A percentile compares a stretch with the other conserved stretches of the same genome.
phyloP scores from a whole-genome alignment of 179 eudicot genomes.

The Silene coronaria region DNA sequence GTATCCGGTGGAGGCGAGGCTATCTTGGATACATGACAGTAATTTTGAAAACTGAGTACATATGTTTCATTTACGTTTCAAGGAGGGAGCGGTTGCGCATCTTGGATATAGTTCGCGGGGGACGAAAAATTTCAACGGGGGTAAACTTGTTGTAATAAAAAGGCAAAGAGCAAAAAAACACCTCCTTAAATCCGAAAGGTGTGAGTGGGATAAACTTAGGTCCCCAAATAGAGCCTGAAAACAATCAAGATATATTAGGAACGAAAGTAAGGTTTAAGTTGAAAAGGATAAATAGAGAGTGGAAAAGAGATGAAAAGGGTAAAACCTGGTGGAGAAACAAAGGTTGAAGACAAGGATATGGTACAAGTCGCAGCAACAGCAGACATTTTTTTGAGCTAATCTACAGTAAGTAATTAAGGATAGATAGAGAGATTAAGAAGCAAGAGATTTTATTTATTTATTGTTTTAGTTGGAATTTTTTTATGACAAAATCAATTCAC shows the following conservation, averaged over 20 bases:
- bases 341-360: slow-evolving; percentile 26
- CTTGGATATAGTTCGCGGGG: too few relatives aligned
- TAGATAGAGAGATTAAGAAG: background rate
- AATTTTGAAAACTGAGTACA: too few relatives aligned
- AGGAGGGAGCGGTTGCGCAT: too few relatives aligned
- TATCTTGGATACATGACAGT: too few relatives aligned
- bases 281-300: too few relatives aligned
- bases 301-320: background rate
- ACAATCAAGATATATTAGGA: background rate
- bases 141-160: background rate
- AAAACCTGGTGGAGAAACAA: slow-evolving; percentile 23
- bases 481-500: background rate
- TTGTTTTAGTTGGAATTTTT: background rate
- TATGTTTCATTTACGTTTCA: too few relatives aligned
- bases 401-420: background rate
- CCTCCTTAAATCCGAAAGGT: slow-evolving; percentile 23
- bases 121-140: too few relatives aligned
- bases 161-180: background rate
- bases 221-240: slow-evolving; percentile 29
- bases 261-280: background rate
- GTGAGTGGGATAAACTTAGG: slow-evolving; percentile 12
- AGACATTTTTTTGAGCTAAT: slow-evolving; percentile 8
- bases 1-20: too few relatives aligned
- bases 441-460: background rate
- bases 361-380: slow-evolving; percentile 19